Base-by-base conservation (phyloP, 441 rosid genomes). In the Hura crepitans region DNA sequence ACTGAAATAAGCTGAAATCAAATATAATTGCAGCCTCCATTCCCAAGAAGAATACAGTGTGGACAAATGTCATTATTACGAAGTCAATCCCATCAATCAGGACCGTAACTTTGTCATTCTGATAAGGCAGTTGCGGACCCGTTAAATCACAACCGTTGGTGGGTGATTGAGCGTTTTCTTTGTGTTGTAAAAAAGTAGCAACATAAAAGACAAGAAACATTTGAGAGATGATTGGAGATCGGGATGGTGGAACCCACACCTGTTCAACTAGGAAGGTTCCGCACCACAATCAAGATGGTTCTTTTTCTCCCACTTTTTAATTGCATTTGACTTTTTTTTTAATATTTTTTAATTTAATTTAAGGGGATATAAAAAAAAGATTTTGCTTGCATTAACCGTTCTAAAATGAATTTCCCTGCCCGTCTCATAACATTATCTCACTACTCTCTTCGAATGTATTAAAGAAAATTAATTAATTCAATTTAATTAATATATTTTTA, bases 31-130 rank as follows among this genome's bases (percentile, higher is more conserved):
- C 71, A 67, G 51, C 37, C 62, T 71, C 72, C 31, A 28, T 37
- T 43, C 63, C 45, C 28, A 54, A 49, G 71, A 50, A 73, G 62
- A 23, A 43, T 62, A 43, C 18, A 64, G 37, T 54, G 57, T 30
- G 51, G n/a, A 0, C 4, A n/a, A 28, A 69, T 72, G 63, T 69
- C 64, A 74, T 68, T 62, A 10, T 9, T 18, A 37, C 8, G 2
- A 28, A 56, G 78, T 64, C 81, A 78, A 80, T 49, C 67, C 55
- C 73, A 59, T 63, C 54, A 68, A 79, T 75, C 79, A 74, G 17
- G 4, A 72, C 78, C 83, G 77, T 68, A 12, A 18, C 35, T 55
- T 39, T 20, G 58, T 27, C 53, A 54, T 3, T 18, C 7, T 37
- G 68, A 25, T 66, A 12, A 22, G 17, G 5, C 31, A 6, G 28